Conservation (phyloP, 306 rosid species). For the Rubus parviflorus region DNA sequence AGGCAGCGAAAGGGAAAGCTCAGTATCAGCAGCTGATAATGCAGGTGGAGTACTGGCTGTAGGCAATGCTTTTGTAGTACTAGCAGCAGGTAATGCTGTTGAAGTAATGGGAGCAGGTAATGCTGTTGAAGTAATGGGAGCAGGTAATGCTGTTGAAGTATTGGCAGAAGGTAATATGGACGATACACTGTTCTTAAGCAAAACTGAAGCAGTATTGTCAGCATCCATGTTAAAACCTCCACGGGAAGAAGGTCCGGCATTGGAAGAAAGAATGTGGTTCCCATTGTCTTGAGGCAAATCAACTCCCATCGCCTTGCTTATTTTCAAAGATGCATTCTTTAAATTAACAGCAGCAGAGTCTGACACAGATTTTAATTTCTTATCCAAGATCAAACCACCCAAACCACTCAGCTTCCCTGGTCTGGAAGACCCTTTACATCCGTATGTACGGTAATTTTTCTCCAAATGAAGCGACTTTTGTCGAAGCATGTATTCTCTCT, state of each 20-base stretch:
- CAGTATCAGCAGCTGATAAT: conserved; percentile 52
- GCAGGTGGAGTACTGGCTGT: conserved; percentile 32
- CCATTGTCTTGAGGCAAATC: conserved; percentile 55
- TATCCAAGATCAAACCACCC: conserved; percentile 71
- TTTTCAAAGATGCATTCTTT: conserved; percentile 66
- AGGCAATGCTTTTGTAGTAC: conserved; percentile 16
- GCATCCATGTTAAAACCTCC: conserved; percentile 44
- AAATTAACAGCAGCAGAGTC: conserved; percentile 61
- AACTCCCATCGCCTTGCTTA: conserved; percentile 70
- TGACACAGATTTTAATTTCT: conserved; percentile 65
- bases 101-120: conserved; percentile 21
- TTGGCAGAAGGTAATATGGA: conserved; percentile 22
- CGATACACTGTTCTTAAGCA: conserved; percentile 4
- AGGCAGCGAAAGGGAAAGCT: conserved; percentile 78
- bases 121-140: conserved; percentile 16
- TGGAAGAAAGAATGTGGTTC: conserved; percentile 44
- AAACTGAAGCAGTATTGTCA: conserved; percentile 30
- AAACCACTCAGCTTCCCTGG: conserved; percentile 65
- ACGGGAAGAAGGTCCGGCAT: conserved; percentile 41
- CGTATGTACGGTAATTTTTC: conserved; percentile 64
- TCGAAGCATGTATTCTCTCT: conserved; percentile 78
- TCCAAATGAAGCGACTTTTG: conserved; percentile 79
- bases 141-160: conserved; percentile 24
- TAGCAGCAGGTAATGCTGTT: conserved; percentile 31
- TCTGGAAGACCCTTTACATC: conserved; percentile 75